phyloP scores from a whole-genome alignment of 2,329 filamentous ascomycete species.

The Spiromastix sp. region DNA sequence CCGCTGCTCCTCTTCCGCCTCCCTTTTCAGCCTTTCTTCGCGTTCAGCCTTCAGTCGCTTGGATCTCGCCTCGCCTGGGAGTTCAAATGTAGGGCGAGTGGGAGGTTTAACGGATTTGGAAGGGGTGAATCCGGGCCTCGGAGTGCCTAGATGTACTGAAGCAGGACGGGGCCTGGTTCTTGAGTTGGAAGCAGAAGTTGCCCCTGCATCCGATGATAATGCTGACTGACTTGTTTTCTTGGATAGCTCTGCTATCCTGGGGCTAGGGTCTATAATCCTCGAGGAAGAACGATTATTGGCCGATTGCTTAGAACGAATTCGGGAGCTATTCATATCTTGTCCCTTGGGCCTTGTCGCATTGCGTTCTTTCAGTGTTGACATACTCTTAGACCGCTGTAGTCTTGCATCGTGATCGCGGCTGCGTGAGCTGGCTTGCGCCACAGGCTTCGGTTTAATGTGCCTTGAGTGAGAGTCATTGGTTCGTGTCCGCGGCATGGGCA shows the following conservation, averaged over 20 bases:
- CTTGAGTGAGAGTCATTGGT: too few species aligned
- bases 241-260: neutral
- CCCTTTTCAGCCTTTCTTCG: conserved; percentile 37
- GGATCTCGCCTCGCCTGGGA: conserved; percentile 44
- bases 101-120: conserved; percentile 42
- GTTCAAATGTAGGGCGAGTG: conserved; percentile 40
- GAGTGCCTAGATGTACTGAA: conserved; percentile 23
- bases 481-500: neutral
- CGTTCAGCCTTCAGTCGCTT: conserved; percentile 43
- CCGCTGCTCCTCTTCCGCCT: conserved; percentile 27
- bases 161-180: neutral
- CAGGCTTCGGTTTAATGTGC: too few species aligned
- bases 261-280: neutral
- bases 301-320: too few species aligned
- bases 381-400: too few species aligned
- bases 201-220: conserved; percentile 1
- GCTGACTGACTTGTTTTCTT: conserved; percentile 3
- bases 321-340: too few species aligned
- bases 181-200: neutral
- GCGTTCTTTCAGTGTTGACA: neutral
- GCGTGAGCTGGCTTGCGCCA: neutral
- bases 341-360: too few species aligned
- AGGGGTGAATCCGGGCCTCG: conserved; percentile 39
- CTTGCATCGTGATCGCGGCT: too few species aligned
- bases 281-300: neutral